These are phyloP conservation scores for Trichoderma cornu-damae DNA, from an alignment of 2,329 filamentous ascomycete genomes.

Conservation along the genomic window DNA sequence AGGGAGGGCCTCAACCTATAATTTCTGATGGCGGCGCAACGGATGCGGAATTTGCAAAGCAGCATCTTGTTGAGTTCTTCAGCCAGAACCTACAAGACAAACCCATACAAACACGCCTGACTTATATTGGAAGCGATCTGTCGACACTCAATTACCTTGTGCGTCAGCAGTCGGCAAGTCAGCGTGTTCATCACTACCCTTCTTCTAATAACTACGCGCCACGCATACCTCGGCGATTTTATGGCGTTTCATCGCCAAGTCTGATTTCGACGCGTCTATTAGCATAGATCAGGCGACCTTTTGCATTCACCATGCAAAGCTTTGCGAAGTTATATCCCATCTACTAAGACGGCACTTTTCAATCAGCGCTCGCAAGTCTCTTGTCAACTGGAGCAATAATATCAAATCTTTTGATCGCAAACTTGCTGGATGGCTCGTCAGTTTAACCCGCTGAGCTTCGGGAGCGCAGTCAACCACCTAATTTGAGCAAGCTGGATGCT, in stretches of 20 bases:
- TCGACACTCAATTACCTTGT: background rate
- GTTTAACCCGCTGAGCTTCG: background rate
- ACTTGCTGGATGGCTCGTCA: background rate
- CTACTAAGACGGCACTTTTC: background rate
- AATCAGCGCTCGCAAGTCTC: background rate
- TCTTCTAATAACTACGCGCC: slow-evolving; percentile 3
- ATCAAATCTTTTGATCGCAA: background rate
- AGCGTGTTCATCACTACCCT: slow-evolving; percentile 4
- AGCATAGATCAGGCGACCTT: background rate
- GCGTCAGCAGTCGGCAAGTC: background rate
- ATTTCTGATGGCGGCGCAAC: background rate
- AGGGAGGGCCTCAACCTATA: background rate
- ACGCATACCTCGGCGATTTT: background rate
- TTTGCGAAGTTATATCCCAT: background rate
- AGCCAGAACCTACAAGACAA: slow-evolving; percentile 5
- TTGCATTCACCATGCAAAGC: background rate
- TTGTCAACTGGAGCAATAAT: background rate
- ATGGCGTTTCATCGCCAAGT: slow-evolving; percentile 31
- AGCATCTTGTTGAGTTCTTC: slow-evolving; percentile 5
- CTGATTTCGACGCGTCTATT: background rate
- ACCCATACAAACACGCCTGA: background rate
- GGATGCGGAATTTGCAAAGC: background rate
- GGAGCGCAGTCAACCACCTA: background rate
- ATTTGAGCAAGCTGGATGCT: background rate
- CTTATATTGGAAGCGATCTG: slow-evolving; percentile 1